Evolutionary conservation across 139 green algal species (phyloP).

Genomic region (Chlamydomonas incerta): DNA sequence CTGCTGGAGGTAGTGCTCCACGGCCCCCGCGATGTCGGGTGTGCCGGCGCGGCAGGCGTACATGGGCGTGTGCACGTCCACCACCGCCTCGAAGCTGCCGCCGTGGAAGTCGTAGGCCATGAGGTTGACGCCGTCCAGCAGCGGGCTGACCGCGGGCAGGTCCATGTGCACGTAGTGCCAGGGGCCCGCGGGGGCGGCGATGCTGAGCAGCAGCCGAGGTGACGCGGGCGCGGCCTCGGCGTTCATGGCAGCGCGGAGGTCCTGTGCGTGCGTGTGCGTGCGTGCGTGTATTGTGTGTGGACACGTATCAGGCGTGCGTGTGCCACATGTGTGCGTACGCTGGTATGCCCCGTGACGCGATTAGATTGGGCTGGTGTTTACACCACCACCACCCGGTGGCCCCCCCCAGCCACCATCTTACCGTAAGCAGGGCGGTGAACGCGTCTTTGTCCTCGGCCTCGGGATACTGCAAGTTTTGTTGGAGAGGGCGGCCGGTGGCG

Average conservation of each 20-base stretch:
- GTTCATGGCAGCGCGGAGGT: background rate
- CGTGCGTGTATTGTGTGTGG: too few species aligned
- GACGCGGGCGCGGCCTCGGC: background rate
- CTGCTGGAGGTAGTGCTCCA: background rate
- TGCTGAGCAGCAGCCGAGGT: background rate
- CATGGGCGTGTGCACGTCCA: background rate
- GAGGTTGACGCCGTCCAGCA: conserved; percentile 17
- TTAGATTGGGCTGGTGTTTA: too few species aligned
- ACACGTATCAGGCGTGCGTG: too few species aligned
- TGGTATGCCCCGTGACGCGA: too few species aligned
- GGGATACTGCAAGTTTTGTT: too few species aligned
- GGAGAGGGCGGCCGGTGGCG: too few species aligned
- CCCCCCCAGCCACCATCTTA: background rate
- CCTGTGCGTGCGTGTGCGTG: background rate
- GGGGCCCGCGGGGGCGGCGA: background rate
- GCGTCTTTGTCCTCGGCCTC: background rate
- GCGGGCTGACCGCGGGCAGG: background rate
- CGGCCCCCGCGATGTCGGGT: background rate
- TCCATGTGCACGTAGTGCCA: background rate
- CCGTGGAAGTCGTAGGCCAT: conserved; percentile 14
- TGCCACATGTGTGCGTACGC: too few species aligned
- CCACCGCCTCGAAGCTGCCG: background rate
- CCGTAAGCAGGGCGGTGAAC: background rate
- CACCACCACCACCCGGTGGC: too few species aligned
- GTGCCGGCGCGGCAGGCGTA: background rate